Conservation (phyloP, 139 green algal species). For the Parachlorella kessleri region DNA sequence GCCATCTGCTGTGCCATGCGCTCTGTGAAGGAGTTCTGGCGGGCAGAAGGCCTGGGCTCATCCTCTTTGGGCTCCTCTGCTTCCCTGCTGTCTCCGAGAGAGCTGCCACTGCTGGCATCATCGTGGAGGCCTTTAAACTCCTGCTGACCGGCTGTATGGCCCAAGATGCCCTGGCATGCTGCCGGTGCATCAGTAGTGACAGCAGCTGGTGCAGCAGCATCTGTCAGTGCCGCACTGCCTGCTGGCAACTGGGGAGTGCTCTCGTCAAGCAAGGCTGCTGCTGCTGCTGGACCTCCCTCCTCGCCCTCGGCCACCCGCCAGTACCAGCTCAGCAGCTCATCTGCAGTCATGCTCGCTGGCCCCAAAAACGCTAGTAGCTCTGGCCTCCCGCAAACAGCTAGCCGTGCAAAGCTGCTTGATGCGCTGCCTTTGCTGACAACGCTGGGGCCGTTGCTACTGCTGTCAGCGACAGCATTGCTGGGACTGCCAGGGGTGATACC, state of each 20-base stretch:
- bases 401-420: background rate
- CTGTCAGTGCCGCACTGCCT: too few relatives aligned
- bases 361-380: background rate
- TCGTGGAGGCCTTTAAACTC: background rate
- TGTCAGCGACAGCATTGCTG: background rate
- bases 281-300: too few relatives aligned
- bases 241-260: too few relatives aligned
- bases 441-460: background rate
- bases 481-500: background rate
- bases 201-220: too few relatives aligned
- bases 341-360: background rate
- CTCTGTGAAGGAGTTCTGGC: background rate
- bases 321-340: too few relatives aligned
- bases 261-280: too few relatives aligned
- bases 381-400: background rate
- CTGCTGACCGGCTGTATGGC: background rate
- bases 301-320: too few relatives aligned
- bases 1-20: conserved; percentile 11
- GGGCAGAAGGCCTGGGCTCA: too few relatives aligned
- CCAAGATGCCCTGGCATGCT: background rate
- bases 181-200: background rate
- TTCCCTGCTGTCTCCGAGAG: background rate
- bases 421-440: too few relatives aligned
- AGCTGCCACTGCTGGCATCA: background rate
- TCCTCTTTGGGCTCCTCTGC: too few relatives aligned